A percentile compares a stretch with the other conserved stretches of the same genome.
Evolutionary conservation across 176 grass and related monocot genomes (phyloP).

Genomic region (Poa annua): DNA sequence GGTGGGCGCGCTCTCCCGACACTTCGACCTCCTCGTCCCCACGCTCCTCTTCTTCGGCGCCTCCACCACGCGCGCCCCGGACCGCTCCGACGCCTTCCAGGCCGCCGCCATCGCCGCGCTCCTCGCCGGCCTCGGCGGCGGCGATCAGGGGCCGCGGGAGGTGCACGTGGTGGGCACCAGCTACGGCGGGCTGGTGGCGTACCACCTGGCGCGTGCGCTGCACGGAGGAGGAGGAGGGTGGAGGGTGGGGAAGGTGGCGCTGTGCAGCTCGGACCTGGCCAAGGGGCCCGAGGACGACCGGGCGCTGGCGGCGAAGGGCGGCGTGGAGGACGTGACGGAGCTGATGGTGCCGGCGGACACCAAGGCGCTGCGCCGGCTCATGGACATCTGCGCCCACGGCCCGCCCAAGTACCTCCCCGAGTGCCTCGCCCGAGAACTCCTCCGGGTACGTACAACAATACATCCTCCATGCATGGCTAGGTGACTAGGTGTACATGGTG

Average conservation of each 20-base stretch:
- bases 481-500: too few species aligned
- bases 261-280: conserved; percentile 66
- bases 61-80: conserved; percentile 62
- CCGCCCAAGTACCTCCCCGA: conserved; percentile 67
- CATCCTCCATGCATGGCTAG: too few species aligned
- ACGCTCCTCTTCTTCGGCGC: conserved; percentile 89
- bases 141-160: neutral
- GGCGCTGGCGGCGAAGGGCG: conserved; percentile 54
- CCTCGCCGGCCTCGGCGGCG: conserved; percentile 27
- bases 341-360: conserved; percentile 60
- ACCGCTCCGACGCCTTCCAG: conserved; percentile 85
- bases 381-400: conserved; percentile 55
- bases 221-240: neutral
- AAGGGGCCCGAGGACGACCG: conserved; percentile 75
- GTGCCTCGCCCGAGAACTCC: conserved; percentile 66
- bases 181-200: conserved; percentile 90
- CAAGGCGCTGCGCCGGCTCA: conserved; percentile 50
- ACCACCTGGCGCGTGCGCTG: conserved; percentile 72
- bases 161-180: conserved; percentile 78
- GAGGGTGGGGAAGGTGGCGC: conserved; percentile 54
- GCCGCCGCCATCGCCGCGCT: conserved; percentile 59
- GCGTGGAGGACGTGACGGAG: conserved; percentile 55
- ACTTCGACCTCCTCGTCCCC: conserved; percentile 80
- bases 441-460: conserved; percentile 44
- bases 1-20: conserved; percentile 55